Conservation (phyloP, 768 basidiomycete genomes). For the Boletus reticuloceps region DNA sequence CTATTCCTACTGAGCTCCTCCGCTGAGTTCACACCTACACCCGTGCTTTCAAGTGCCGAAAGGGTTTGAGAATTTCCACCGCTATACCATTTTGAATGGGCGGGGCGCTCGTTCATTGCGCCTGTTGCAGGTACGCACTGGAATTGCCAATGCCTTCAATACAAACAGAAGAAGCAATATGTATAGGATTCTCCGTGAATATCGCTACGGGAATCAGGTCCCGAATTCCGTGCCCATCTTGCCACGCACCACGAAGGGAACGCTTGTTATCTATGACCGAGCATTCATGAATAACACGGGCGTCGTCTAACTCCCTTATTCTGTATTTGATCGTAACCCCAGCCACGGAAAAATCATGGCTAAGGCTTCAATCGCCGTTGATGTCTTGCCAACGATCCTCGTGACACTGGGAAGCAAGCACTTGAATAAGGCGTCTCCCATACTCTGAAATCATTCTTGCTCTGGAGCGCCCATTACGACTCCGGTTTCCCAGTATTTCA, state of each 20-base stretch:
- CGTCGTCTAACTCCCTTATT: too few species aligned
- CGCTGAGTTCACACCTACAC: neutral
- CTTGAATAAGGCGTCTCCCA: neutral
- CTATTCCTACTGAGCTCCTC: neutral
- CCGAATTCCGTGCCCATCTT: neutral
- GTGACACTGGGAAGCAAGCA: slow-evolving; percentile 7
- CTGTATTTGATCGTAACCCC: neutral
- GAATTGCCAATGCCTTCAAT: neutral
- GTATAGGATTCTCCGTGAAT: neutral
- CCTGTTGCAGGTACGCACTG: neutral
- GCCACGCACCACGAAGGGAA: neutral
- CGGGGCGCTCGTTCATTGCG: neutral
- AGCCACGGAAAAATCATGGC: neutral
- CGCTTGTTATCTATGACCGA: too few species aligned
- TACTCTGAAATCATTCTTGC: neutral
- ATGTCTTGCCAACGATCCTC: slow-evolving; percentile 1
- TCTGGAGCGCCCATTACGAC: neutral
- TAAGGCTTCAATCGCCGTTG: neutral
- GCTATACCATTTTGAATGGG: neutral
- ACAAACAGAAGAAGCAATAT: neutral
- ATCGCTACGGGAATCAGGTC: neutral
- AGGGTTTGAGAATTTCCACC: neutral
- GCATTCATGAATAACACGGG: too few species aligned
- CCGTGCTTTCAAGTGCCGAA: neutral
- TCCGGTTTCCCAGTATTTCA: neutral